Conservation (phyloP, 192 early-diverging fungal species). For the Backusella luteola region DNA sequence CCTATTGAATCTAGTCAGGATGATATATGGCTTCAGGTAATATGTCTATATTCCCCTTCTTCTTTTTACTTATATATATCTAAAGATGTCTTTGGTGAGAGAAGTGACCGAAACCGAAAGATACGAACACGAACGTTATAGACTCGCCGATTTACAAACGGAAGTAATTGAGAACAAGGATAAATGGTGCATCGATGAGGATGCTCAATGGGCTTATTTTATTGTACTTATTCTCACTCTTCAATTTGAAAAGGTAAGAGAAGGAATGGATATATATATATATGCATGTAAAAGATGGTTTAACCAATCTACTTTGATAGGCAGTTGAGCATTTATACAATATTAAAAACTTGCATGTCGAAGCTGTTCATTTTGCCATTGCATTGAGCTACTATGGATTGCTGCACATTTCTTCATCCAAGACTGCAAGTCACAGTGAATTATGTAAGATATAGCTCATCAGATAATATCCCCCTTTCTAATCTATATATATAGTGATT, state of each 20-base stretch:
- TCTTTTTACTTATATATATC: neutral
- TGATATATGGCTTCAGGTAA: constrained; percentile 87
- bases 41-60: too few species aligned
- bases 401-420: constrained; percentile 63
- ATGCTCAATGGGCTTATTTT: constrained; percentile 73
- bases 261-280: neutral
- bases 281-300: too few species aligned
- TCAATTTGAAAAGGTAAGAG: constrained; percentile 77
- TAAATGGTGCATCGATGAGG: constrained; percentile 67
- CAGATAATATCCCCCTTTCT: neutral
- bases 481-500: constrained; percentile 7
- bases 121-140: constrained; percentile 56
- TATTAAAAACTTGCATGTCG: constrained; percentile 59
- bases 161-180: constrained; percentile 67
- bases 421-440: constrained; percentile 41
- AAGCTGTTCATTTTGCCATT: constrained; percentile 92
- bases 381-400: constrained; percentile 77
- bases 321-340: constrained; percentile 75
- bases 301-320: constrained; percentile 1
- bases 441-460: constrained; percentile 22
- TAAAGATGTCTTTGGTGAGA: constrained; percentile 64
- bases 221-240: constrained; percentile 79
- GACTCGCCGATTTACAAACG: constrained; percentile 66
- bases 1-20: constrained; percentile 81
- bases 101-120: constrained; percentile 51